Base-by-base conservation (phyloP, 352 stramenopile species). In the Phytophthora tubulina region DNA sequence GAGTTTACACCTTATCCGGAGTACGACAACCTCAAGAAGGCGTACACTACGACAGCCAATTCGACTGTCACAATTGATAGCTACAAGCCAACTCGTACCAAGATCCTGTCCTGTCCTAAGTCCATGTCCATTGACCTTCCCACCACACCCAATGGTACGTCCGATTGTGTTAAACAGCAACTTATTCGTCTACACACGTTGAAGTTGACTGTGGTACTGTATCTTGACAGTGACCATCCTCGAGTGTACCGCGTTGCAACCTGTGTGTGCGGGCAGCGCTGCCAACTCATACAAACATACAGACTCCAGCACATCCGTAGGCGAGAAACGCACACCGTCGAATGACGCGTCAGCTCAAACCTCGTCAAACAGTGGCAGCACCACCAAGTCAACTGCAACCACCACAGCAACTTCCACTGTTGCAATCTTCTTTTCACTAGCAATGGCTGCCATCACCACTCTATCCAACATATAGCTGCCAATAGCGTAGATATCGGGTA, bases 1-100 rank as follows among this genome's bases (percentile, higher is more conserved):
- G 72, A 67, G 53, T 94, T 89, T 73, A 84, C 62, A 44, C 82
- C 82, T 17, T 93, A 94, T 61, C 88, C 88, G 4, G 85, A 95
- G 72, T 92, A 85, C 56, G 71, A 84, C 4, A 86, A 87, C 70
- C 78, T 95, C 38, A 91, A 92, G 67, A 78, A 76, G 42, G 85
- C 85, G n/a, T 95, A 91, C 81, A 90, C 82, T 6, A 88, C 77
- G 0, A 94, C 86, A 0, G 77, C 76, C 53, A 71, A 71, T n/a
- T 92, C 86, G 35, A 89, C 80, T 0, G 35, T 92, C 21, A 89
- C 45, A 41, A 36, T 71, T 42, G 63, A 78, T 27, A 66, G 61
- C 30, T 95, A 76, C 71, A 78, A 35, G 15, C 73, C 82, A 2
- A 59, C 42, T 54, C 78, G 80, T 27, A 65, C 64, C 30, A 56